phyloP scores from a whole-genome alignment of 2,329 filamentous ascomycete species.

The Cryphonectria carpinicola region DNA sequence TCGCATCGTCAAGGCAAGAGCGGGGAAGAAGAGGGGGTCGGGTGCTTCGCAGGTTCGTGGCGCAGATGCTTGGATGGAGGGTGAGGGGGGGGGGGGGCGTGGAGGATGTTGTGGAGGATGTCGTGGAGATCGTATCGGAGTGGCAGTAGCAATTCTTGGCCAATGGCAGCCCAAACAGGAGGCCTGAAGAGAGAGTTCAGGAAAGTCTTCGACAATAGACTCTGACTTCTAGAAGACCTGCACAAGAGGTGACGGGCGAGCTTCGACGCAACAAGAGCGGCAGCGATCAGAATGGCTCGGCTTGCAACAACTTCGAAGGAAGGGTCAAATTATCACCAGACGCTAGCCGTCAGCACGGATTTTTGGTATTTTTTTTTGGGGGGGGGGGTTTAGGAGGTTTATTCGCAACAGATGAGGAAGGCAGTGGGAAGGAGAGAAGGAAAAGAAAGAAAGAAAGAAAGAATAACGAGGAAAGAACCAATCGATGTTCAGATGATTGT shows the following conservation, averaged over 20 bases:
- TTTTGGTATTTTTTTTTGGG: no score
- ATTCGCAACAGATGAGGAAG: not conserved
- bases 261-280: not conserved
- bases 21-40: not conserved
- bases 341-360: not conserved
- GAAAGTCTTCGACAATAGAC: not conserved
- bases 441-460: not conserved
- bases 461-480: not conserved
- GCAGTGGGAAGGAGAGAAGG: not conserved
- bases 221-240: not conserved
- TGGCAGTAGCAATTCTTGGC: not conserved
- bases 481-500: not conserved
- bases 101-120: no score
- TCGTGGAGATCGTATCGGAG: not conserved
- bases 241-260: not conserved
- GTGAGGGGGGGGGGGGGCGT: no score
- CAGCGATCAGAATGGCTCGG: not conserved
- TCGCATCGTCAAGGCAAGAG: conserved; percentile 22
- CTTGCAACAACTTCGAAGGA: not conserved
- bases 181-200: not conserved
- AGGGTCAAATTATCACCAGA: not conserved
- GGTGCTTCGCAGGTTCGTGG: not conserved
- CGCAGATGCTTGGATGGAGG: not conserved
- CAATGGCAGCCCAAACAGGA: not conserved
- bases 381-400: not conserved